Evolutionary conservation across 306 rosid species (phyloP), one percentile per base, ranked within the genome.

Genomic region (Glycine latifolia): DNA sequence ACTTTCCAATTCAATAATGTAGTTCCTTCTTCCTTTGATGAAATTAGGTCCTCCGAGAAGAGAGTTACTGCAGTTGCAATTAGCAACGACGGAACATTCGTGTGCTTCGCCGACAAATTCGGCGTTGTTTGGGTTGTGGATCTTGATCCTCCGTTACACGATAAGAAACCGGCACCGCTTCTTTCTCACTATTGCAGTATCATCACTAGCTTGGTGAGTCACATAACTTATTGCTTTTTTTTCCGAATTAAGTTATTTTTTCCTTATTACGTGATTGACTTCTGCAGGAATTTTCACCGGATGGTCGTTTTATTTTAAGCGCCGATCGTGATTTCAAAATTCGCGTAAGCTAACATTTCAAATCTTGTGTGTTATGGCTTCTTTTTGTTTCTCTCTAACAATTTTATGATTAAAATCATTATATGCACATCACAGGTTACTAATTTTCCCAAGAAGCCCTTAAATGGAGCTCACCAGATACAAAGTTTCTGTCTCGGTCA

Each of bases 161-260:
- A 79, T 78, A 91, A 89, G 85, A 93, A 88, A 80, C 90, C 94
- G 4, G 83, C 69, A 5, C 89, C 92, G 2, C 55, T 93, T 83
- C 91, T 93, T 75, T 89, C 99, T 77, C 99, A 93, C 79, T 95
- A 95, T 85, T 95, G 99, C 82, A 93, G 99, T 79, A 91, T 95
- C 81, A 93, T 95, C 81, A 91, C 99, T 52, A 88, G 95, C 76
- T 81, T 95, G 97, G 99, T 93, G 17, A 75, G 97, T 90, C 60
- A 82, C 92, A 3, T 61, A 2, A 13, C 12, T 50, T 52, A 9
- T 63, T 37, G 10, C 26, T 58, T 56, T 10, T n/a, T 7, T 52
- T 61, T 26, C 33, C 65, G 33, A 56, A 6, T 55, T 59, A 2
- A 3, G 20, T 46, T 13, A 47, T 14, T 2, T 8, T 2, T 8